These are phyloP conservation scores for Dendrocalamus sinicus DNA, from an alignment of 176 grass and related monocot genomes.

Conservation along the genomic window DNA sequence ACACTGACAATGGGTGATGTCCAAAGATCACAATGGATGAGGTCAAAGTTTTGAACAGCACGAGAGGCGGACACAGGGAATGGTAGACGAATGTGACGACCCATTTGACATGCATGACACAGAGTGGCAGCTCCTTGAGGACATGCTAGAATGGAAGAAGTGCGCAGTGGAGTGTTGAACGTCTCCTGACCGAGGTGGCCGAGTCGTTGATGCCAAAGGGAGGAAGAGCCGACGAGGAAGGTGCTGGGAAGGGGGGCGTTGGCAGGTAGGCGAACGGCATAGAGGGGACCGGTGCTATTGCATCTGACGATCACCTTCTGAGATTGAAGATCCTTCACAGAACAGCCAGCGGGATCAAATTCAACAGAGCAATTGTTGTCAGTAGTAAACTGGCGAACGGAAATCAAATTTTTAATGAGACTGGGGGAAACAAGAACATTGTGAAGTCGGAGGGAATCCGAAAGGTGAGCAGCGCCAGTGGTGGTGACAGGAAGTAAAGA, in stretches of 20 bases:
- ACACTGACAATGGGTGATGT: no score
- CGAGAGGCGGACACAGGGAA: background rate
- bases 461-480: background rate
- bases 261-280: background rate
- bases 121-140: background rate
- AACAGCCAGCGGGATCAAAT: no score
- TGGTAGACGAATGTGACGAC: background rate
- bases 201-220: background rate
- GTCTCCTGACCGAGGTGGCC: background rate
- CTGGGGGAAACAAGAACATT: background rate
- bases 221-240: background rate
- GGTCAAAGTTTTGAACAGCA: no score
- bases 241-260: no score
- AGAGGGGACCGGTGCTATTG: background rate
- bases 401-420: background rate
- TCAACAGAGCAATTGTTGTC: background rate
- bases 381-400: background rate
- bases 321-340: background rate
- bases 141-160: background rate
- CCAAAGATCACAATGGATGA: no score
- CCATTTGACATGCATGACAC: background rate
- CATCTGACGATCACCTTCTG: background rate
- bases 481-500: background rate
- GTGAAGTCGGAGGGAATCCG: background rate
- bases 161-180: background rate